phyloP scores from a whole-genome alignment of 176 grass and related monocot species.

The Phyllostachys edulis region DNA sequence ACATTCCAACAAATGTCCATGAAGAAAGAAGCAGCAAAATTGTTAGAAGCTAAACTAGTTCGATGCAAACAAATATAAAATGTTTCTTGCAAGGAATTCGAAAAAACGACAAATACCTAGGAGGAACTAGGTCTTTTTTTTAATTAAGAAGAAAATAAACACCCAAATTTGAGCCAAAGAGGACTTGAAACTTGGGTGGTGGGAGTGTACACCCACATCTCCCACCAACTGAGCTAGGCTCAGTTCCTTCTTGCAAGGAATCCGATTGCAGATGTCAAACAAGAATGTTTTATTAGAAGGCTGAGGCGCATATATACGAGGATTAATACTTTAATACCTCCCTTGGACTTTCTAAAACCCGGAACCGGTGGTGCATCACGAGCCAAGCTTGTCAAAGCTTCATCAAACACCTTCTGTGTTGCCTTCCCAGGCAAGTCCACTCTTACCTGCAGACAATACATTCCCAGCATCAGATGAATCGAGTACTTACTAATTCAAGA shows the following conservation, averaged over 20 bases:
- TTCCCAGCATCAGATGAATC: not conserved
- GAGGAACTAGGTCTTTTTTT: no score
- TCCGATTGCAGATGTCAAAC: not conserved
- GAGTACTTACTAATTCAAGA: not conserved
- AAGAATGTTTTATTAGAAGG: not conserved
- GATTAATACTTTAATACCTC: conserved; percentile 39
- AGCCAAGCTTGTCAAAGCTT: conserved; percentile 46
- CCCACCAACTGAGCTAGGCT: no score
- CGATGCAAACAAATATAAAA: not conserved
- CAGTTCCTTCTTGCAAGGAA: conserved; percentile 24
- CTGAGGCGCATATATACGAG: not conserved
- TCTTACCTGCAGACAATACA: conserved; percentile 45
- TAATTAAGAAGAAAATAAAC: no score
- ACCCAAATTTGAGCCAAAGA: no score
- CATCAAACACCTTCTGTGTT: conserved; percentile 62
- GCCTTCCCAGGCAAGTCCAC: conserved; percentile 64
- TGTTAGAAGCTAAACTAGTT: conserved; percentile 11
- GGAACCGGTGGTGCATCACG: conserved; percentile 65
- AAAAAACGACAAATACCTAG: no score
- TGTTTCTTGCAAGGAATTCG: conserved; percentile 12
- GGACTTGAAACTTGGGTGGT: no score
- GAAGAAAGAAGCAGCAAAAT: conserved; percentile 2
- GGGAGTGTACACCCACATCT: no score
- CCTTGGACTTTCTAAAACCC: conserved; percentile 73
- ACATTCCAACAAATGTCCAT: conserved; percentile 39